Base-by-base conservation (phyloP, 2,329 filamentous ascomycete species). In the Penicillium sp. region DNA sequence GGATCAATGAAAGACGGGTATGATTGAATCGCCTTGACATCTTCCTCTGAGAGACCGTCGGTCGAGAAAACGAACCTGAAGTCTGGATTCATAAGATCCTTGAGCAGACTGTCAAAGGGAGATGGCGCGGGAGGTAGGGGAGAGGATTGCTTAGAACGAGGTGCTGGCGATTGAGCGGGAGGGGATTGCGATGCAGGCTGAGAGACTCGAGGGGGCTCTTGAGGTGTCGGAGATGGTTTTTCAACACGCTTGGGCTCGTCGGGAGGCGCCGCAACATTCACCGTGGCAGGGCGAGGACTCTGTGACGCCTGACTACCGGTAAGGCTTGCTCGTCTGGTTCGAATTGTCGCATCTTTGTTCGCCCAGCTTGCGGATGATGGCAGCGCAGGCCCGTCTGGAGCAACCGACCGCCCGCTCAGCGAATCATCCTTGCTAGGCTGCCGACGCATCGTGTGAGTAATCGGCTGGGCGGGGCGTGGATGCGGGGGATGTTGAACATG, bases 361-460 rank as follows among this genome's bases (percentile, higher is more conserved):
- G 91, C 93, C 93, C 93, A 98, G 63, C 85, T 96, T 4, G 91
- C 93, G 3, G 90, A 90, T 1, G 90, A 89, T 2, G 93, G 94
- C 37, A 98, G 75, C n/a, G 90, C 93, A 35, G 93, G 90, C 3
- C 85, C 84, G 62, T 96, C 91, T n/a, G 79, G 82, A 60, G 76
- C 79, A 47, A 85, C 81, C 18, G 71, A 70, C 7, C 76, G 72
- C 55, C 72, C 73, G 44, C 59, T 62, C 0, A 85, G 83, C 8
- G 80, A 84, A 50, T 94, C 88, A 63, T 87, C 71, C 50, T 68
- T 90, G 68, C 86, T 90, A n/a, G 79, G 76, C 51, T 88, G 84
- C 35, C 87, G 80, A 29, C 77, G 78, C 85, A 93, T 90, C 0
- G 77, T 73, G 49, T 78, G 76, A 12, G 76, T 64, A 2, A 76